phyloP scores from a whole-genome alignment of 352 stramenopile genomes.

The Globisporangium ultimum region DNA sequence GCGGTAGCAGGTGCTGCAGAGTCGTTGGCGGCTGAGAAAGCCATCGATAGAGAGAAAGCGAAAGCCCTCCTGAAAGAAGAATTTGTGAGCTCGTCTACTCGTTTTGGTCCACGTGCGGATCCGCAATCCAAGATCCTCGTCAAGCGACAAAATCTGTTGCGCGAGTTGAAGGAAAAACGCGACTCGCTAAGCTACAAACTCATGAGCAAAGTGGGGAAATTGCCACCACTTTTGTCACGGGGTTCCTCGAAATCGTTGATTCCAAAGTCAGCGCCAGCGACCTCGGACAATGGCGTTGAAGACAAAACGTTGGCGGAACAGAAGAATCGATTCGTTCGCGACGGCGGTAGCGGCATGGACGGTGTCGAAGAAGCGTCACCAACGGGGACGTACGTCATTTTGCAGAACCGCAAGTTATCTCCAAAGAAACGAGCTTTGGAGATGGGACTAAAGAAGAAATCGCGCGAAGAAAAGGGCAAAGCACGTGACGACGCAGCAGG shows the following conservation, averaged over 20 bases:
- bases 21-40: background rate
- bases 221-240: conserved; percentile 44
- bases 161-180: conserved; percentile 67
- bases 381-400: conserved; percentile 47
- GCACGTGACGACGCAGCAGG: background rate
- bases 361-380: conserved; percentile 23
- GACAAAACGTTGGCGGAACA: background rate
- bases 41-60: conserved; percentile 2
- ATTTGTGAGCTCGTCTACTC: conserved; percentile 53
- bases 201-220: conserved; percentile 50
- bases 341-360: background rate
- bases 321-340: conserved; percentile 10
- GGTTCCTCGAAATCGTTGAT: conserved; percentile 1
- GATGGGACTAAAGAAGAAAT: conserved; percentile 64
- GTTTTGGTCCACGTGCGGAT: conserved; percentile 49
- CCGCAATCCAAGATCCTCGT: conserved; percentile 52
- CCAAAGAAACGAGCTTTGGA: conserved; percentile 68
- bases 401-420: conserved; percentile 64
- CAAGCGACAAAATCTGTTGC: conserved; percentile 71
- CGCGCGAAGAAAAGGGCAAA: conserved; percentile 31
- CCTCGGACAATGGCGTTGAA: background rate
- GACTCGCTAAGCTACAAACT: conserved; percentile 69
- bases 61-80: conserved; percentile 21
- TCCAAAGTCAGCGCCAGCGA: background rate
- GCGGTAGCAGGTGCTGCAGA: conserved; percentile 1